Conservation (phyloP, 371 early-diverging fungal genomes). For the Rhizopus sp. region DNA sequence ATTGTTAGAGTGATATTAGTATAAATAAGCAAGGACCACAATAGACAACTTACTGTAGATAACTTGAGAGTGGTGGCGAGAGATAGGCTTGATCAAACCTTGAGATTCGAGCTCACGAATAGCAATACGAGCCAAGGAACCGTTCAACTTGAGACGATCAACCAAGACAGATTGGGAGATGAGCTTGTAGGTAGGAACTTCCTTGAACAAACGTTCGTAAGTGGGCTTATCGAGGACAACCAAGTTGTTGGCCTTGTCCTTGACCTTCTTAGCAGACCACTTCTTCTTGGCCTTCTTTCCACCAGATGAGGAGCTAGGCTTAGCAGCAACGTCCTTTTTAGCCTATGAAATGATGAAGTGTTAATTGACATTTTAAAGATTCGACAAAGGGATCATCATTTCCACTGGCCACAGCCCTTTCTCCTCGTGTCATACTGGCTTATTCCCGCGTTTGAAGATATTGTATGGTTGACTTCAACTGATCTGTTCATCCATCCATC, state of each 20-base stretch:
- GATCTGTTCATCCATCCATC: neutral
- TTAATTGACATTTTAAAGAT: neutral
- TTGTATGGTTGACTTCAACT: neutral
- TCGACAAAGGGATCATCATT: neutral
- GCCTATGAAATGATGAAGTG: conserved; percentile 42
- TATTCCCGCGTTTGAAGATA: too few species aligned
- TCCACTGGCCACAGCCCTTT: neutral
- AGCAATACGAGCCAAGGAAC: conserved; percentile 94
- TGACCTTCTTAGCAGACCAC: conserved; percentile 96
- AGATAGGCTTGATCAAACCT: conserved; percentile 91
- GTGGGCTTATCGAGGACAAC: conserved; percentile 91
- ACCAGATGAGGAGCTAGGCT: conserved; percentile 73
- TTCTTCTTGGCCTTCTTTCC: conserved; percentile 95
- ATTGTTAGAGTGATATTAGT: neutral
- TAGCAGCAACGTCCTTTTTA: conserved; percentile 72
- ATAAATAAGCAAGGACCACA: neutral
- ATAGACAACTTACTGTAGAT: conserved; percentile 80
- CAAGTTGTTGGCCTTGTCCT: conserved; percentile 97
- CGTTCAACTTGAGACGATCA: conserved; percentile 97
- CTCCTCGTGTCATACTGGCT: neutral
- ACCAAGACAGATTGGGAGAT: conserved; percentile 97
- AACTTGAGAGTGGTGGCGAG: conserved; percentile 87
- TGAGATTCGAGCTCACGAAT: conserved; percentile 89
- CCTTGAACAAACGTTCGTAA: conserved; percentile 95
- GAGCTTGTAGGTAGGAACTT: conserved; percentile 98